Evolutionary conservation across 2,329 filamentous ascomycete species (phyloP), one percentile per base, ranked within the genome.

Genomic region (Microcera coccophila): DNA sequence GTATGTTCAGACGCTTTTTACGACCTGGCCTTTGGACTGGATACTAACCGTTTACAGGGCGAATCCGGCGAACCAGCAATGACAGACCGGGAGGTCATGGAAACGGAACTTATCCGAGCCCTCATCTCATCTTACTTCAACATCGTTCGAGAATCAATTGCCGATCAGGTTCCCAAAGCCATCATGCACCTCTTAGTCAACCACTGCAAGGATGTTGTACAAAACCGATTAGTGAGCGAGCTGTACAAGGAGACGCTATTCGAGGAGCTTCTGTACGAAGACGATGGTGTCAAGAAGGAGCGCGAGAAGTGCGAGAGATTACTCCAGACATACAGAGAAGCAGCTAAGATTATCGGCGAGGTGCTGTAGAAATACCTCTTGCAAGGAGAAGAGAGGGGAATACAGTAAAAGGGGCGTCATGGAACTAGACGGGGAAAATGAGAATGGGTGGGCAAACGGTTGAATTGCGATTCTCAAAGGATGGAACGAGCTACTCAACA

Each of bases 171-270:
- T 10, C 93, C 93, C 54, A 98, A 98, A 72, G 93, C 93, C 4
- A 86, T 98, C 56, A 98, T 98, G 93, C 93, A 98, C 65, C 80
- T 98, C 36, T 79, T 98, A 24, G 93, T 98, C 62, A 98, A 98
- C 69, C 88, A 96, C 73, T 95, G 88, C 71, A 96, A 97, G 67
- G 93, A 98, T 55, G 91, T 91, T 11, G 90, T 98, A 22, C 93
- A 98, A 68, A 98, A 98, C 68, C 81, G 93, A 35, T 81, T 98
- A 5, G 93, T 98, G 44, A 95, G 87, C 63, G 88, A 95, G 65
- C 75, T 98, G 38, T 98, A 98, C 75, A 91, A 88, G 68, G 93
- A 97, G 66, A 71, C 82, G 24, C 72, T 95, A 24, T 97, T 97
- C 59, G 83, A 90, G 56, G 91, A 98, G 64, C 78, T 98, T 41